Conservation (phyloP, 2,329 filamentous ascomycete species). For the Diaporthe ilicicola region DNA sequence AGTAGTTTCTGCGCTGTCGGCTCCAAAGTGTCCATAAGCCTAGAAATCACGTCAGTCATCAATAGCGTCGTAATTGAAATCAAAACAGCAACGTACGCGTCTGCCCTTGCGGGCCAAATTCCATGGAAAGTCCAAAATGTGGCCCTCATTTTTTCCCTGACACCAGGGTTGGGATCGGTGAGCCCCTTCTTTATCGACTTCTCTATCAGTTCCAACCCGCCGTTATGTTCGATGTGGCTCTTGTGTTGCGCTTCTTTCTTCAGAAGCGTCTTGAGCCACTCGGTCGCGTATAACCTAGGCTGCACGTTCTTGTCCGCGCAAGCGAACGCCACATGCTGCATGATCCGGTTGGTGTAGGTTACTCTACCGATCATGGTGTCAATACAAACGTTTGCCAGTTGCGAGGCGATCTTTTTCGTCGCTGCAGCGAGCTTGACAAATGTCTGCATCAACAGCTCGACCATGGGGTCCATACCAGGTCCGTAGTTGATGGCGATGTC, state of each 20-base stretch:
- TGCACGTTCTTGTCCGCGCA: constrained; percentile 94
- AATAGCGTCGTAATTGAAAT: background rate
- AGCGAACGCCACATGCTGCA: constrained; percentile 86
- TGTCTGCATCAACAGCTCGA: constrained; percentile 87
- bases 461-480: constrained; percentile 83
- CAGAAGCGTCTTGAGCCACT: constrained; percentile 86
- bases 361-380: constrained; percentile 81
- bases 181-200: constrained; percentile 91
- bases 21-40: constrained; percentile 82
- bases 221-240: constrained; percentile 82
- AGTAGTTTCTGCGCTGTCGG: constrained; percentile 80
- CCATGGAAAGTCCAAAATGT: constrained; percentile 86
- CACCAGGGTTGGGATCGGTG: constrained; percentile 87
- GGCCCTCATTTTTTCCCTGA: constrained; percentile 84
- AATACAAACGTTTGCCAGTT: constrained; percentile 83
- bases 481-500: constrained; percentile 82
- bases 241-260: constrained; percentile 82
- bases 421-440: constrained; percentile 89
- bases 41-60: constrained; percentile 45
- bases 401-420: constrained; percentile 91
- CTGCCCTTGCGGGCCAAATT: constrained; percentile 81
- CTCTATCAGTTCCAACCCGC: constrained; percentile 83
- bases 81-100: constrained; percentile 62
- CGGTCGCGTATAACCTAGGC: constrained; percentile 78
- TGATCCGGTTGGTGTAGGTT: constrained; percentile 80